Conservation (phyloP, 192 early-diverging fungal genomes). For the Coemansia sp. region DNA sequence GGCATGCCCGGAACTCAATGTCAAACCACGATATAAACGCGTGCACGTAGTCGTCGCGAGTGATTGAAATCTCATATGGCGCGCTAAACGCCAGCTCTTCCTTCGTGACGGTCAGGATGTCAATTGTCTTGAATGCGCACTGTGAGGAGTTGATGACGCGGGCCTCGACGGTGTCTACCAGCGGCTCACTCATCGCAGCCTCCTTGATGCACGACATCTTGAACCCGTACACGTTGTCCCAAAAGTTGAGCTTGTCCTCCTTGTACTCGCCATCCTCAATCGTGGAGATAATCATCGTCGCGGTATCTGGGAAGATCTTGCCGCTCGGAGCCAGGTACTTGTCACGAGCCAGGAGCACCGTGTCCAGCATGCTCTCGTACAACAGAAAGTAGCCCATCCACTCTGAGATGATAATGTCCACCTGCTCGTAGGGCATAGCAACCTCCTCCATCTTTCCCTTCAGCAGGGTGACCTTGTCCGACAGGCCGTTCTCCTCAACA, state of each 20-base stretch:
- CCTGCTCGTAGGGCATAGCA: slow-evolving; percentile 85
- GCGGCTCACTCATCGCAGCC: slow-evolving; percentile 81
- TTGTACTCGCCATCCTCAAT: slow-evolving; percentile 96
- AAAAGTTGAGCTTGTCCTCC: slow-evolving; percentile 87
- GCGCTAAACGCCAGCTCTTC: slow-evolving; percentile 81
- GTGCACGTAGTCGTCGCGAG: slow-evolving; percentile 83
- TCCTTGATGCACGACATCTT: slow-evolving; percentile 93
- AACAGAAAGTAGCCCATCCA: slow-evolving; percentile 99
- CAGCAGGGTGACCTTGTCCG: slow-evolving; percentile 82
- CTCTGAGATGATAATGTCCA: slow-evolving; percentile 99
- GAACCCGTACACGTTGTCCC: slow-evolving; percentile 96
- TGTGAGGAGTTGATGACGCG: slow-evolving; percentile 80
- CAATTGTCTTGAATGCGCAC: slow-evolving; percentile 73
- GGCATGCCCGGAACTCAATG: slow-evolving; percentile 89
- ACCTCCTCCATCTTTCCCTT: slow-evolving; percentile 99
- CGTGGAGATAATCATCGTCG: slow-evolving; percentile 82
- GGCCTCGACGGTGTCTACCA: slow-evolving; percentile 93
- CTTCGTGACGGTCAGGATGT: slow-evolving; percentile 79
- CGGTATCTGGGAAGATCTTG: slow-evolving; percentile 85
- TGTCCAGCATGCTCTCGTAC: slow-evolving; percentile 99
- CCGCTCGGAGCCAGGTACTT: slow-evolving; percentile 86
- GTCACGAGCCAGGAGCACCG: slow-evolving; percentile 96
- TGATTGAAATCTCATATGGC: slow-evolving; percentile 76
- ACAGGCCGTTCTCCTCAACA: slow-evolving; percentile 90
- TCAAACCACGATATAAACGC: slow-evolving; percentile 98